Evolutionary conservation across 768 basidiomycete genomes (phyloP), one percentile per base, ranked within the genome.

Genomic region (Lactarius hatsudake): DNA sequence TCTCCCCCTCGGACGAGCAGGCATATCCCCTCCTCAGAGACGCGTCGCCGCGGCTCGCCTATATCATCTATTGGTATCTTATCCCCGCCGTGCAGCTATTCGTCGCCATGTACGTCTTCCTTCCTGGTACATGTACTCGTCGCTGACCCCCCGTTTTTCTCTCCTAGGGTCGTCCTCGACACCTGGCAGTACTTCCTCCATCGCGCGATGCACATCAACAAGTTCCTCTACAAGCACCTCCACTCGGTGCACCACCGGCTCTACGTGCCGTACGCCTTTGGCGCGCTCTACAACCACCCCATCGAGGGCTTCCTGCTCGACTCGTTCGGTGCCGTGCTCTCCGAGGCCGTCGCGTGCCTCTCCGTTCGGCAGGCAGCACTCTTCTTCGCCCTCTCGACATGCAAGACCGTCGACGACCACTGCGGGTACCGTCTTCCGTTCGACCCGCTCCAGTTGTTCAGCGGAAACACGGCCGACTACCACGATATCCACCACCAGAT

Each of bases 181-280:
- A 95, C 95, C 38, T 98, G 94, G 94, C 96, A 99, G 76, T 99
- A 98, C 78, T 95, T 96, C 79, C 81, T 94, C 23, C 97, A 99
- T 75, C 93, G 96, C 45, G 77, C 81, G 53, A 93, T 97, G 89
- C 97, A 98, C 79, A 78, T 85, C 72, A 93, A 93, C 81, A 91
- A 87, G 71, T 98, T 85, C 78, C 82, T 98, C 38, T 99, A 96
- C 80, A 91, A 87, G 71, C 87, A 92, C 62, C 82, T 98, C 70
- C 97, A 99, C 77, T 94, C 93, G 0, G 88, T 90, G 78, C 97
- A 99, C 77, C 97, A 99, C 76, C 84, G 94, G 10, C 87, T 99
- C 9, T 96, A 98, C 75, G 94, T 96, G 8, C 96, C 97, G 1
- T 98, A 97, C 74, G 94, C 97, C 0, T 99, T 91, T 73, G 97